Conservation (phyloP, 2,329 filamentous ascomycete species). For the Fusarium compactum region DNA sequence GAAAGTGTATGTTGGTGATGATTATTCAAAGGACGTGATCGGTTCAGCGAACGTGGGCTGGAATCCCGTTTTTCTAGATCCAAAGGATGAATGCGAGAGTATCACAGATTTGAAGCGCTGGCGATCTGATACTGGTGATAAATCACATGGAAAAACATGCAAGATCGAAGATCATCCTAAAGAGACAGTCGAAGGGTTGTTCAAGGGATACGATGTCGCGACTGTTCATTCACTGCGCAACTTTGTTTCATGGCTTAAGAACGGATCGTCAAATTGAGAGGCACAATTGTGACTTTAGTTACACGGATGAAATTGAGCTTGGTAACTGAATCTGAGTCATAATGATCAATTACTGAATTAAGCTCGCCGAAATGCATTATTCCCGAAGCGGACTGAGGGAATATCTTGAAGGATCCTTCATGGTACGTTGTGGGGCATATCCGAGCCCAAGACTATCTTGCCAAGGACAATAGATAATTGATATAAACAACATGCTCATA, state of each 20-base stretch:
- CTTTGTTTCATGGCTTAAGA: slow-evolving; percentile 25
- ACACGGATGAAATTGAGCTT: background rate
- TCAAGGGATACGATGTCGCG: background rate
- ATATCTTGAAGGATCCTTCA: too few relatives aligned
- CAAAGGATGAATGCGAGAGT: slow-evolving; percentile 5
- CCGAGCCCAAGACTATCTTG: background rate
- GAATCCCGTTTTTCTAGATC: slow-evolving; percentile 31
- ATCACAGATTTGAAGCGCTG: slow-evolving; percentile 3
- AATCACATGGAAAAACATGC: background rate
- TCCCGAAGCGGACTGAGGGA: background rate
- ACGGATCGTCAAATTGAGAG: background rate
- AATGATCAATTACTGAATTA: background rate
- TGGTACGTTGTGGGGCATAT: background rate
- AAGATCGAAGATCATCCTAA: slow-evolving; percentile 8
- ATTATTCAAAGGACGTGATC: slow-evolving; percentile 35
- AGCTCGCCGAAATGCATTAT: slow-evolving; percentile 11
- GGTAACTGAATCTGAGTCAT: background rate
- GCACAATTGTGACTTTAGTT: too few relatives aligned
- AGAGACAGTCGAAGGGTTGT: slow-evolving; percentile 13
- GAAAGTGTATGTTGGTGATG: slow-evolving; percentile 39
- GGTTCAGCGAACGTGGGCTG: slow-evolving; percentile 31
- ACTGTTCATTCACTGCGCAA: slow-evolving; percentile 24
- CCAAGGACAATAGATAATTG: background rate
- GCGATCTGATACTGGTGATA: background rate
- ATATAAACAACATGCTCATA: too few relatives aligned